Evolutionary conservation across 352 stramenopile species (phyloP), one percentile per base, ranked within the genome.

Genomic region (Globisporangium viniferum): DNA sequence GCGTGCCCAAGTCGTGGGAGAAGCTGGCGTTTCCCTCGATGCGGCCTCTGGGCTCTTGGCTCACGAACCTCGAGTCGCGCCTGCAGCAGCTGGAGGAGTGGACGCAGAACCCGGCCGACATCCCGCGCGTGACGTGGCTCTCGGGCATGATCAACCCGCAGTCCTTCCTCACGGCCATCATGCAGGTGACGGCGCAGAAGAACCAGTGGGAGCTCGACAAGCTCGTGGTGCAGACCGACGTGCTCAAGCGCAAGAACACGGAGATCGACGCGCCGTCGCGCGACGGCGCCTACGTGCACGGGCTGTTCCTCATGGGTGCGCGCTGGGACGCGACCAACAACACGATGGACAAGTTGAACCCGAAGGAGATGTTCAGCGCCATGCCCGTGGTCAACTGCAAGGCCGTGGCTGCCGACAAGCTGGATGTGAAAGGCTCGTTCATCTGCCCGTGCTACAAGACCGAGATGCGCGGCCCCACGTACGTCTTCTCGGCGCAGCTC

Each of bases 331-430:
- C 88, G 31, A 90, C 80, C 58, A 96, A 95, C 68, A 88, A 88
- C 70, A 96, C 90, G 24, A 92, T 99, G 49, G 95, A 99, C 69
- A 97, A 97, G 39, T 98, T 89, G 22, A 86, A 96, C 62, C 97
- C 97, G 15, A 99, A 99, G 75, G 97, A 99, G 74, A 99, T 99
- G 94, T 99, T 99, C 71, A 98, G 84, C 48, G 64, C 84, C 27
- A 98, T 99, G 94, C 97, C 97, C 24, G 90, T 99, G 59, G 98
- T 99, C 74, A 98, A 99, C 76, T 97, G 98, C 73, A 98, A 98
- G 73, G 97, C 97, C 33, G 93, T 99, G 14, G 89, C 93, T 0
- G 77, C 89, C 6, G 97, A 99, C 71, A 98, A 98, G 67, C 88
- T 97, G 3, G 97, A 99, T 59, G 64, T 97, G 39, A 98, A 97